Base-by-base conservation (phyloP, 768 basidiomycete species). In the Leucocoprinus leucothites region DNA sequence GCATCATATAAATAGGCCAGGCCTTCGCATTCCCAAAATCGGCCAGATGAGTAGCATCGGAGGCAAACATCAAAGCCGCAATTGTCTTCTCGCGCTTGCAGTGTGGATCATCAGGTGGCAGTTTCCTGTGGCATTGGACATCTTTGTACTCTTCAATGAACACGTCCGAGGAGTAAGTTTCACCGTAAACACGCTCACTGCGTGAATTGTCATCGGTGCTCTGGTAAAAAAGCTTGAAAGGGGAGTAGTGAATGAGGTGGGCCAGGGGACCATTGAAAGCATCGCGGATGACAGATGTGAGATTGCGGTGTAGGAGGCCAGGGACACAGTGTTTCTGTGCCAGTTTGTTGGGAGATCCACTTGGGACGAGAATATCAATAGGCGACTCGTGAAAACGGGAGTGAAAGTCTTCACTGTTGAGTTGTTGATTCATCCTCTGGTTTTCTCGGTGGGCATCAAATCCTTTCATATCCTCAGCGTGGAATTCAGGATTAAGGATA, bases 31-130 rank as follows among this genome's bases (percentile, higher is more conserved):
- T 63, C 3, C 60, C 62, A 51, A 58, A 63, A 14, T 50, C 54
- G 9, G 61, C 54, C 43, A 31, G 58, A 8, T 60, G 58, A 2
- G 57, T 69, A 42, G 34, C 13, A 40, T 65, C 61, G 16, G 64
- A 65, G 60, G 59, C 60, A 44, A 71, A 48, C 66, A 71, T 67
- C 3, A 69, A 18, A 2, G 59, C 64, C 0, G 64, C 64, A 3
- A 71, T 31, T 8, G 61, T 44, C 40, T 65, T 64, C 54, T 67
- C 67, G 13, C 48, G 53, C 45, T 64, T 65, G 58, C 69, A 69
- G 1, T 62, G 51, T 3, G 60, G 60, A 1, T 73, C 65, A 28
- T 61, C 42, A 0, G 63, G 8, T 60, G 63, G 31, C 31, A 31
- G 31, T 11, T 31, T 11, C 11, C 31, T 11, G 11, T 31, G 31